Conservation (phyloP, 768 basidiomycete genomes). For the Termitomyces sp. region DNA sequence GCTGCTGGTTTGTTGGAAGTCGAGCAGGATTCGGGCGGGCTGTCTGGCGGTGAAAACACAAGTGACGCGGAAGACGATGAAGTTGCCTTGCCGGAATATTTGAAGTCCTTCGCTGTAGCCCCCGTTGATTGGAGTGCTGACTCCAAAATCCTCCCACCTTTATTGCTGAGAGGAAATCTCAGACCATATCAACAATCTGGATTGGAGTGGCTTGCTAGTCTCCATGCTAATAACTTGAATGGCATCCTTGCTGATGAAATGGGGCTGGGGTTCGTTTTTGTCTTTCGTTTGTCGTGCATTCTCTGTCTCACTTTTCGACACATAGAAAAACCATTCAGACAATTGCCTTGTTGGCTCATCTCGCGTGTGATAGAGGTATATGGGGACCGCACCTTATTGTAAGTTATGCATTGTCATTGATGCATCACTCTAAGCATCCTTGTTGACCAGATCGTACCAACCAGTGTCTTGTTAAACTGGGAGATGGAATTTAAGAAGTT, state of each 20-base stretch:
- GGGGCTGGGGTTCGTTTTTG: conserved; percentile 74
- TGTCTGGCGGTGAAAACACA: not conserved
- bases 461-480: conserved; percentile 94
- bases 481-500: conserved; percentile 97
- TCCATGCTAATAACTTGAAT: conserved; percentile 76
- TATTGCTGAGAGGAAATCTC: conserved; percentile 80
- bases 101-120: conserved; percentile 66
- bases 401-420: conserved; percentile 16
- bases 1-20: not conserved
- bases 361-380: conserved; percentile 86
- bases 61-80: conserved; percentile 18
- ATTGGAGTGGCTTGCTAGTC: conserved; percentile 88
- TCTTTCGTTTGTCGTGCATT: not conserved
- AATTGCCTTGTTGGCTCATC: conserved; percentile 87
- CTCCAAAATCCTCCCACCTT: conserved; percentile 52
- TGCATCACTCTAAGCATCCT: conserved; percentile 14
- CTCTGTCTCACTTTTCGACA: not conserved
- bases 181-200: conserved; percentile 94
- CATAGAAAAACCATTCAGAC: conserved; percentile 93
- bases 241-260: conserved; percentile 91
- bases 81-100: conserved; percentile 42
- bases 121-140: conserved; percentile 63
- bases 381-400: conserved; percentile 92
- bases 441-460: conserved; percentile 65
- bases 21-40: not conserved